A percentile compares a stretch with the other conserved stretches of the same genome.
These are phyloP conservation scores for Noccaea bulbosa DNA, from an alignment of 345 rosid species.

Conservation along the genomic window DNA sequence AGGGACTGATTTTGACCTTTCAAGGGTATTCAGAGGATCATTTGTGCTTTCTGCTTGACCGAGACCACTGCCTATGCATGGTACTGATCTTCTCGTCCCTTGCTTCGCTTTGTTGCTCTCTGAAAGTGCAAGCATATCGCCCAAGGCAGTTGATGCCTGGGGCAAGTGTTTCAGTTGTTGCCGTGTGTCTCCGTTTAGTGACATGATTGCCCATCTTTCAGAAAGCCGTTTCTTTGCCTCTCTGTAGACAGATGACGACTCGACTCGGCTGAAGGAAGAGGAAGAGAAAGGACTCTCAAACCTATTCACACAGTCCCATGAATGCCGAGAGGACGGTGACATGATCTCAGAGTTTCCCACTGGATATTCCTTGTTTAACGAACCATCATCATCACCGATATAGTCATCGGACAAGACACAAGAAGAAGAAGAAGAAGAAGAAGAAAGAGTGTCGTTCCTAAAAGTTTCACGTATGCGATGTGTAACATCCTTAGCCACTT, in stretches of 20 bases:
- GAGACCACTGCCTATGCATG: conserved; percentile 50
- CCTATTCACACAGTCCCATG: conserved; percentile 83
- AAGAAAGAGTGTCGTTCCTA: conserved; percentile 62
- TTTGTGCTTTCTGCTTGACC: conserved; percentile 50
- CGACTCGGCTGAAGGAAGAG: conserved; percentile 72
- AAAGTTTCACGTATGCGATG: conserved; percentile 55
- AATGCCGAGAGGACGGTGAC: conserved; percentile 82
- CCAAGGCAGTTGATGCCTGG: conserved; percentile 78
- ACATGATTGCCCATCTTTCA: conserved; percentile 96
- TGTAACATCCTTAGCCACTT: conserved; percentile 64
- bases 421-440: conserved; percentile 58
- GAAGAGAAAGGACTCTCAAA: conserved; percentile 68
- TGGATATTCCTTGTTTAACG: conserved; percentile 58
- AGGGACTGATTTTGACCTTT: conserved; percentile 81
- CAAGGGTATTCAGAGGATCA: conserved; percentile 56
- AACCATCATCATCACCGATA: conserved; percentile 70
- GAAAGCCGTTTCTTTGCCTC: conserved; percentile 69
- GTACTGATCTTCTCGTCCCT: conserved; percentile 58
- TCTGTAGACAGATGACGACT: conserved; percentile 77
- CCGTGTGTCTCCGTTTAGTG: conserved; percentile 62
- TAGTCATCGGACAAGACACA: conserved; percentile 82
- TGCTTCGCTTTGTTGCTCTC: conserved; percentile 47
- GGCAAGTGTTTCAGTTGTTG: conserved; percentile 49
- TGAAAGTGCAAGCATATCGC: conserved; percentile 94
- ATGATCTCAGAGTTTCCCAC: conserved; percentile 72